These are phyloP conservation scores for Endogone sp. DNA, from an alignment of 192 early-diverging fungal genomes.

Conservation along the genomic window DNA sequence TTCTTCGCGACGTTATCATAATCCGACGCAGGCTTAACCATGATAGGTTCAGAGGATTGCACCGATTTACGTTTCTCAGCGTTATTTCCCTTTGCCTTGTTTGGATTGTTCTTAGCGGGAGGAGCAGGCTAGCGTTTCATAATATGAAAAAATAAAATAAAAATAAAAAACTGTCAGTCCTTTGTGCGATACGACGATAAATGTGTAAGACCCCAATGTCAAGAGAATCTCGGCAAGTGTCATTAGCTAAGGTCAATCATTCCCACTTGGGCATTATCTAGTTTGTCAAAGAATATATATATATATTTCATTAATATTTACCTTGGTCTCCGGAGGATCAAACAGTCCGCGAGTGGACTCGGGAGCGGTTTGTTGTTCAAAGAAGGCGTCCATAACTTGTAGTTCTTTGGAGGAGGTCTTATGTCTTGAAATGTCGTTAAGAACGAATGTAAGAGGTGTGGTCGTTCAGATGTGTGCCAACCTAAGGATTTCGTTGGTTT, in stretches of 20 bases:
- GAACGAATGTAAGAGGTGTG: not conserved
- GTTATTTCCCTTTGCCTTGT: not conserved
- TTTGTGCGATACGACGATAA: too few relatives aligned
- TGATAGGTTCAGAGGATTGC: not conserved
- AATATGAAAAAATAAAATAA: not conserved
- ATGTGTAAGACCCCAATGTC: too few relatives aligned
- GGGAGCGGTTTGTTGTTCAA: constrained; percentile 27
- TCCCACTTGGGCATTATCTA: too few relatives aligned
- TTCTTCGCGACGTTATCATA: not conserved
- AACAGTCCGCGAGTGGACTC: constrained; percentile 37
- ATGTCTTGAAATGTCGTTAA: not conserved
- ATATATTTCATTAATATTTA: not conserved
- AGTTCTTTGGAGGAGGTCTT: not conserved
- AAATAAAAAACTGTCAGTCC: too few relatives aligned
- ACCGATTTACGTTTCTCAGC: not conserved
- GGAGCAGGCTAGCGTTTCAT: not conserved
- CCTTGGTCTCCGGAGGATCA: constrained; percentile 19
- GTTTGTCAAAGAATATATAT: not conserved
- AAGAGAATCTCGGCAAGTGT: too few relatives aligned
- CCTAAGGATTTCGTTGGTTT: not conserved
- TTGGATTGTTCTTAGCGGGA: not conserved
- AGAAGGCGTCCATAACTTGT: not conserved
- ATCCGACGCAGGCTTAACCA: not conserved
- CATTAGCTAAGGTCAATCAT: too few relatives aligned
- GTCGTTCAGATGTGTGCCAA: not conserved